Base-by-base conservation (phyloP, 805 yeast genomes). In the Ascoidea asiatica region DNA sequence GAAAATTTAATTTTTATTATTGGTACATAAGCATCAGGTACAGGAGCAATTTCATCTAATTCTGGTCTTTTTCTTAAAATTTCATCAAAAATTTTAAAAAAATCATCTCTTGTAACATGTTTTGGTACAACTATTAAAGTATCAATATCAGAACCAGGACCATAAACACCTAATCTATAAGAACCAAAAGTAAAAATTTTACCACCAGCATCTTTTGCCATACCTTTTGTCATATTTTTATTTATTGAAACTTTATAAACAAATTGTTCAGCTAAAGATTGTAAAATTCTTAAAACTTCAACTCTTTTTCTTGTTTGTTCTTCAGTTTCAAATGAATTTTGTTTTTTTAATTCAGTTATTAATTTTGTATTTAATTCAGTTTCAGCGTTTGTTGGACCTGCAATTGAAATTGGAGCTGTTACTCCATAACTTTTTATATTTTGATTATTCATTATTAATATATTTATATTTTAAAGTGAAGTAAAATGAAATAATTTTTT, bases 121-220 rank as follows among this genome's bases (percentile, higher is more conserved):
- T 90, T 92, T 1, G 98, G 98, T 17, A 86, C 97, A 21, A 90
- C 97, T n/a, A 92, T 85, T 40, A 92, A 66, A 0, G 97, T 85
- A 67, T 92, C 98, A 48, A 92, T 90, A 80, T 92, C 98, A 0
- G 95, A 83, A 1, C 98, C 97, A 0, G 97, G 97, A 0, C 97
- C 97, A 64, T 89, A 87, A 13, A 92, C 98, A 4, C 98, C 98
- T 39, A 92, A 65, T 50, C 96, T 70, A 56, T 89, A 92, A 1
- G 97, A 88, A 1, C 98, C 98, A 65, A 75, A 92, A 0, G 97
- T 88, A 59, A 89, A 92, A n/a, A 92, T 77, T 60, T 92, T 92
- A 36, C 98, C 98, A 37, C 98, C 98, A 0, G 97, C 95, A 61
- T 92, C 98, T 45, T 67, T 73, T 0, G 97, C 95, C 97, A 92